A percentile compares a stretch with the other conserved stretches of the same genome.
phyloP scores from a whole-genome alignment of 192 early-diverging fungal species.

The Coemansia reversa region DNA sequence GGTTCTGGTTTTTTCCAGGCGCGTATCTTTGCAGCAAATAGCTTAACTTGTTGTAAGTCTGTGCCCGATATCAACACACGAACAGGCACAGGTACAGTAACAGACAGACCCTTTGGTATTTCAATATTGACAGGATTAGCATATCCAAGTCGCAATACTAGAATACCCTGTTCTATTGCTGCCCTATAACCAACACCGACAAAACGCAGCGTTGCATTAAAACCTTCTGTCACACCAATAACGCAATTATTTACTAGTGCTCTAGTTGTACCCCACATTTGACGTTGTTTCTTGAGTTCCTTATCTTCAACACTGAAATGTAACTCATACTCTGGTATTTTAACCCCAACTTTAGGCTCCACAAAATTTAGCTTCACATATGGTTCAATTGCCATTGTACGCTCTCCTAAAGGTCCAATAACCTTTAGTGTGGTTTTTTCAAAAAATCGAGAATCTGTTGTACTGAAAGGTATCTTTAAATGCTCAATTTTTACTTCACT shows the following conservation, averaged over 20 bases:
- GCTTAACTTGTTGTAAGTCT: constrained; percentile 77
- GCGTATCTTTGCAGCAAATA: constrained; percentile 90
- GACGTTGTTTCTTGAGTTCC: constrained; percentile 68
- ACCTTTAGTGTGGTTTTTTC: constrained; percentile 70
- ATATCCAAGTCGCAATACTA: constrained; percentile 85
- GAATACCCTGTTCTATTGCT: constrained; percentile 62
- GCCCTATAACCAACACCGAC: constrained; percentile 96
- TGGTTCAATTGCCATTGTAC: constrained; percentile 77
- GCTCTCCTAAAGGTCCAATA: constrained; percentile 78
- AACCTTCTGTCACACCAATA: constrained; percentile 87
- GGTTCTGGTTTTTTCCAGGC: constrained; percentile 93
- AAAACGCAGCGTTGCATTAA: constrained; percentile 75
- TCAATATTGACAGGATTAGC: constrained; percentile 78
- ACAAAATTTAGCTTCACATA: constrained; percentile 60
- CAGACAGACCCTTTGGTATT: constrained; percentile 78
- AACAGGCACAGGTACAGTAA: constrained; percentile 75
- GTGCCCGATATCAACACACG: constrained; percentile 79
- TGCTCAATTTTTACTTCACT: constrained; percentile 72
- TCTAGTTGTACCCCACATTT: constrained; percentile 98
- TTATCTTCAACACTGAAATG: constrained; percentile 60
- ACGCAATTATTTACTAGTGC: constrained; percentile 85
- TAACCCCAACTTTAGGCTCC: constrained; percentile 1
- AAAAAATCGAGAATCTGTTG: constrained; percentile 61
- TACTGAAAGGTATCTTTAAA: constrained; percentile 59
- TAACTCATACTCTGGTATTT: constrained; percentile 47